These are phyloP conservation scores for Pleurotus djamor DNA, from an alignment of 768 basidiomycete species.

Conservation along the genomic window DNA sequence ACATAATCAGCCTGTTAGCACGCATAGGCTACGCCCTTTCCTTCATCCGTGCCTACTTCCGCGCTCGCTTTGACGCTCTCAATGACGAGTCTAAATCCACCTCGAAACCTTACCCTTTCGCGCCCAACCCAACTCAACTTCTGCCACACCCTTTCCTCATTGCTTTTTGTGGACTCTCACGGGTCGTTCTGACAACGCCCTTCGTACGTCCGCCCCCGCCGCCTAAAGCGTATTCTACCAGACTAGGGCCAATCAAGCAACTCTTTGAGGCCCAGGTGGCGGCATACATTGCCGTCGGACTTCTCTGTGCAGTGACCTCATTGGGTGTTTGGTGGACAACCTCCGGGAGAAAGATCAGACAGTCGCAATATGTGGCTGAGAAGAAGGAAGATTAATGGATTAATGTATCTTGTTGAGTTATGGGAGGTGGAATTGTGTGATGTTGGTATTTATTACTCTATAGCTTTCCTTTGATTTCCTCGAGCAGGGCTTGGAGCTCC, in stretches of 20 bases:
- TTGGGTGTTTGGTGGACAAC: not conserved
- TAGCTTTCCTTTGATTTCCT: slow-evolving; percentile 58
- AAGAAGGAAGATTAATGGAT: too few relatives aligned
- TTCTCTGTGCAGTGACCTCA: not conserved
- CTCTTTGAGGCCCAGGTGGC: not conserved
- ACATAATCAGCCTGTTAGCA: slow-evolving; percentile 62
- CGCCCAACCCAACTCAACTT: not conserved
- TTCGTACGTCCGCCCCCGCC: not conserved
- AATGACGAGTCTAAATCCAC: not conserved
- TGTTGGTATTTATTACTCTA: slow-evolving; percentile 14
- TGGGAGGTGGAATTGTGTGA: too few relatives aligned
- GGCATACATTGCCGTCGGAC: not conserved
- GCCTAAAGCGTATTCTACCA: not conserved
- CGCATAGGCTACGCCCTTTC: slow-evolving; percentile 59
- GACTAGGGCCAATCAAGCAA: not conserved
- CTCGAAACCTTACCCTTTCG: not conserved
- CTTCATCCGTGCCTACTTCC: slow-evolving; percentile 52
- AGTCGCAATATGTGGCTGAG: too few relatives aligned
- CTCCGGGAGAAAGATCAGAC: not conserved
- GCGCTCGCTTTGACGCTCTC: slow-evolving; percentile 7
- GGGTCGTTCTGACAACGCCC: not conserved
- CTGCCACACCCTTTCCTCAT: not conserved
- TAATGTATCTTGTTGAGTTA: too few relatives aligned
- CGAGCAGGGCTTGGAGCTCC: slow-evolving; percentile 55
- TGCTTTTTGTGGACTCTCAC: not conserved